Conservation (phyloP, 495 filamentous ascomycete genomes). For the Penicillium antarcticum region DNA sequence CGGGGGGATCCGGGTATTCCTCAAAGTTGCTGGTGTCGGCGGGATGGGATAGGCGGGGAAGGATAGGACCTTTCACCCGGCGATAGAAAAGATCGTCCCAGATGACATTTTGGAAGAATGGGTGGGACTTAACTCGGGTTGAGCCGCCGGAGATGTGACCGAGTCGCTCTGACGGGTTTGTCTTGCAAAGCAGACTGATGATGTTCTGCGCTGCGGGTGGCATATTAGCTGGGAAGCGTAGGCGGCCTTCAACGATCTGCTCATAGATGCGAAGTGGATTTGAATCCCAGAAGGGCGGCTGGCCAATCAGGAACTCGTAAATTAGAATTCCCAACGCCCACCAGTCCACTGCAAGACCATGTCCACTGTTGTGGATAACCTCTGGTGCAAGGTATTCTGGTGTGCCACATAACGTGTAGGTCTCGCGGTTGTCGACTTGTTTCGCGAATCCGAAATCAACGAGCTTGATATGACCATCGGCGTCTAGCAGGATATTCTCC, state of each 20-base stretch:
- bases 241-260: slow-evolving; percentile 44
- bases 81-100: slow-evolving; percentile 81
- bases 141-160: slow-evolving; percentile 88
- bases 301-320: slow-evolving; percentile 93
- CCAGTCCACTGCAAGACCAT: slow-evolving; percentile 97
- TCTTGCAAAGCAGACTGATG: slow-evolving; percentile 81
- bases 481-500: slow-evolving; percentile 91
- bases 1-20: slow-evolving; percentile 66
- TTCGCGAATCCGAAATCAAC: slow-evolving; percentile 99
- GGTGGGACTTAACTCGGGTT: slow-evolving; percentile 75
- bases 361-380: slow-evolving; percentile 92
- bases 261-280: slow-evolving; percentile 97
- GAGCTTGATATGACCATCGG: slow-evolving; percentile 88
- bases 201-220: slow-evolving; percentile 76
- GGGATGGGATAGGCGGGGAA: slow-evolving; percentile 73
- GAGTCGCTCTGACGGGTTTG: slow-evolving; percentile 80
- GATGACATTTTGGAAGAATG: slow-evolving; percentile 78
- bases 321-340: slow-evolving; percentile 96
- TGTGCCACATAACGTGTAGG: slow-evolving; percentile 94
- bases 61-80: slow-evolving; percentile 74
- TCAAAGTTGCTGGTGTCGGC: slow-evolving; percentile 92
- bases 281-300: slow-evolving; percentile 95
- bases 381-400: slow-evolving; percentile 96
- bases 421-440: slow-evolving; percentile 59
- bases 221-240: slow-evolving; percentile 49